Evolutionary conservation across 2,329 filamentous ascomycete genomes (phyloP).

Genomic region (Teratosphaeriaceae sp.): DNA sequence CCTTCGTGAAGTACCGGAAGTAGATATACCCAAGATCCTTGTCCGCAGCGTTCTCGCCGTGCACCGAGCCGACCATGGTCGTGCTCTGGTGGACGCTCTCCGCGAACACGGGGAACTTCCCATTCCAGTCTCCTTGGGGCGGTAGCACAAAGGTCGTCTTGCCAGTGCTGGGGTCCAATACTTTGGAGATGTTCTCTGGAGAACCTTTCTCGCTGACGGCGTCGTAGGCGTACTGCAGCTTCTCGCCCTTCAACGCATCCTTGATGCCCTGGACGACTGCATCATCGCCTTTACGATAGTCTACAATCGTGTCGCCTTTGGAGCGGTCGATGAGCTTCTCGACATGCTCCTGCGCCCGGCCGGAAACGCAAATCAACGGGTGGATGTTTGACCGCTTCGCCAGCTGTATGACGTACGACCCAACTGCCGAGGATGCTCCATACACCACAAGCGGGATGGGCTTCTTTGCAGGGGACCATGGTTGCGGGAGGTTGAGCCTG

Average conservation of each 20-base stretch:
- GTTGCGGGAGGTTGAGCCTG: constrained; percentile 36
- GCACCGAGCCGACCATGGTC: constrained; percentile 32
- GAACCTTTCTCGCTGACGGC: constrained; percentile 25
- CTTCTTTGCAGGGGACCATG: constrained; percentile 30
- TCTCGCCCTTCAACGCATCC: constrained; percentile 17
- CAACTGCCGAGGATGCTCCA: constrained; percentile 50
- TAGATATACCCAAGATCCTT: constrained; percentile 31
- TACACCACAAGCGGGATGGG: constrained; percentile 38
- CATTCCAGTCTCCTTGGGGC: not conserved
- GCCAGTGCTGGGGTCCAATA: constrained; percentile 28
- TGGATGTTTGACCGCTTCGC: constrained; percentile 49
- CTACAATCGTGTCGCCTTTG: constrained; percentile 53
- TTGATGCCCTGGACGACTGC: constrained; percentile 24
- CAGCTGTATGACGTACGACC: constrained; percentile 53
- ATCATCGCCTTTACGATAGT: constrained; percentile 46
- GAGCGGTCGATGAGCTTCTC: constrained; percentile 44
- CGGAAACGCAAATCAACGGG: constrained; percentile 56
- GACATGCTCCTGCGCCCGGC: constrained; percentile 45
- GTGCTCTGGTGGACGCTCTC: constrained; percentile 30
- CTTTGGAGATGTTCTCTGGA: constrained; percentile 33
- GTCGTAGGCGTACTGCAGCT: constrained; percentile 29
- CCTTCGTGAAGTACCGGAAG: constrained; percentile 26
- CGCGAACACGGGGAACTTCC: constrained; percentile 34
- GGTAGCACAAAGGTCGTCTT: constrained; percentile 30
- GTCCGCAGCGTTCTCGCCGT: constrained; percentile 21